Percentiles rank a stretch among this genome's conserved stretches.
Evolutionary conservation across 1,139 yeast genomes (phyloP).

Genomic region (Yamadazyma spencermartinsiae): DNA sequence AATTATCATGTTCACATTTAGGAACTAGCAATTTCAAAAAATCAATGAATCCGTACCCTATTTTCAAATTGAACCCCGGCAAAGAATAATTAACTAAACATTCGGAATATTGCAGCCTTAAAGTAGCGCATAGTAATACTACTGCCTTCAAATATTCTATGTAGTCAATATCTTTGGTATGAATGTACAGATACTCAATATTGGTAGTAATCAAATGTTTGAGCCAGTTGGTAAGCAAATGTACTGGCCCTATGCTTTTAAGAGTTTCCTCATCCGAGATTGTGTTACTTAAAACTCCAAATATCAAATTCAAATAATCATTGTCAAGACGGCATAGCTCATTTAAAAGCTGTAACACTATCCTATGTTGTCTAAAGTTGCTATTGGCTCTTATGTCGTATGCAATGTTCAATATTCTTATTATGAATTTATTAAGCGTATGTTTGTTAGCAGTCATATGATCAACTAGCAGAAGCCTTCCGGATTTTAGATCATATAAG

Average conservation of each 20-base stretch:
- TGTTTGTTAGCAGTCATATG: constrained; percentile 4
- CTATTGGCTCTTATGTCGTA: constrained; percentile 12
- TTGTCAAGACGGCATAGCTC: background rate
- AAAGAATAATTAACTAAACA: background rate
- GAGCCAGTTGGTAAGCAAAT: constrained; percentile 12
- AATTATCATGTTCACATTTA: background rate
- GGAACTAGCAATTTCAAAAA: background rate
- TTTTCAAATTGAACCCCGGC: background rate
- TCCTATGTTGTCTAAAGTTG: constrained; percentile 12
- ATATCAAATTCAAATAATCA: background rate
- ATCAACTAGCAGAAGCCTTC: constrained; percentile 3
- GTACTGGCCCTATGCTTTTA: constrained; percentile 7
- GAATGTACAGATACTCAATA: constrained; percentile 11
- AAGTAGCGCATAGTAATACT: constrained; percentile 1
- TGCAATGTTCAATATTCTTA: constrained; percentile 11
- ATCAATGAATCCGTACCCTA: background rate
- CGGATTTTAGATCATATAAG: constrained; percentile 10
- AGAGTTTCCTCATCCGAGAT: background rate
- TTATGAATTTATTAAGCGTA: constrained; percentile 8
- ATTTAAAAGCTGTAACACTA: constrained; percentile 8
- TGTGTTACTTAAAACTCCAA: background rate
- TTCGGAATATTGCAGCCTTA: background rate
- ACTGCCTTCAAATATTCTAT: constrained; percentile 10
- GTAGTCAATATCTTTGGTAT: constrained; percentile 6
- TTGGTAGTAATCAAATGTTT: constrained; percentile 5